phyloP scores from a whole-genome alignment of 179 eudicot species.

The Spinacia oleracea region DNA sequence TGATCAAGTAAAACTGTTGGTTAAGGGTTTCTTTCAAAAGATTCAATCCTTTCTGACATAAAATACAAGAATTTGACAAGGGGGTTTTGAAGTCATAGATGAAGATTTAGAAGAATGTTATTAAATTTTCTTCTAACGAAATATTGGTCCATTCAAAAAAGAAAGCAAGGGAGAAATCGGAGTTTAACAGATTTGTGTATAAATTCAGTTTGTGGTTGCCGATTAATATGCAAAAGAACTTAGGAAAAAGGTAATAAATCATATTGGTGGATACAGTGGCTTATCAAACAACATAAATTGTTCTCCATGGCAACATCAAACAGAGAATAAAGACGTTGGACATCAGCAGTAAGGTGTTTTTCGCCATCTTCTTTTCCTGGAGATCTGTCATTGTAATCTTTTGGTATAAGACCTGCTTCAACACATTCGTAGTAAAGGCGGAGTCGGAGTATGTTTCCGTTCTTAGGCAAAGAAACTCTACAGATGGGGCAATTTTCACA shows the following conservation, averaged over 20 bases:
- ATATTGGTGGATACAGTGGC: constrained; percentile 87
- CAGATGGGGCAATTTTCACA: constrained; percentile 91
- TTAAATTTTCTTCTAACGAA: background rate
- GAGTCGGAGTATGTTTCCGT: constrained; percentile 56
- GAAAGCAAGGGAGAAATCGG: background rate
- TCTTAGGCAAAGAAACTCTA: constrained; percentile 62
- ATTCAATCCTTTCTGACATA: background rate
- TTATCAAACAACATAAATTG: constrained; percentile 73
- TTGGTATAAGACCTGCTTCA: constrained; percentile 82
- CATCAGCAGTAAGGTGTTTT: constrained; percentile 60
- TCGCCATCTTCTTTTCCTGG: constrained; percentile 62
- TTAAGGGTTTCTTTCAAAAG: background rate
- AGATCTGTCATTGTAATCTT: constrained; percentile 56
- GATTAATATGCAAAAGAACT: constrained; percentile 10
- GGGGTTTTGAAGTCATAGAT: background rate
- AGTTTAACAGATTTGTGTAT: background rate
- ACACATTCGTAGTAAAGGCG: constrained; percentile 93
- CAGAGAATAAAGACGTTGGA: constrained; percentile 77
- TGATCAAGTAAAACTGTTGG: too few relatives aligned
- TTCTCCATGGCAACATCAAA: constrained; percentile 95
- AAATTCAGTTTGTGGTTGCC: background rate
- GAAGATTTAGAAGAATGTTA: background rate
- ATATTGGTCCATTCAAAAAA: background rate
- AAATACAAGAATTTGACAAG: constrained; percentile 1
- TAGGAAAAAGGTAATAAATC: background rate